Conservation (phyloP, 1,284 basidiomycete genomes). For the Ceratobasidium sp. region DNA sequence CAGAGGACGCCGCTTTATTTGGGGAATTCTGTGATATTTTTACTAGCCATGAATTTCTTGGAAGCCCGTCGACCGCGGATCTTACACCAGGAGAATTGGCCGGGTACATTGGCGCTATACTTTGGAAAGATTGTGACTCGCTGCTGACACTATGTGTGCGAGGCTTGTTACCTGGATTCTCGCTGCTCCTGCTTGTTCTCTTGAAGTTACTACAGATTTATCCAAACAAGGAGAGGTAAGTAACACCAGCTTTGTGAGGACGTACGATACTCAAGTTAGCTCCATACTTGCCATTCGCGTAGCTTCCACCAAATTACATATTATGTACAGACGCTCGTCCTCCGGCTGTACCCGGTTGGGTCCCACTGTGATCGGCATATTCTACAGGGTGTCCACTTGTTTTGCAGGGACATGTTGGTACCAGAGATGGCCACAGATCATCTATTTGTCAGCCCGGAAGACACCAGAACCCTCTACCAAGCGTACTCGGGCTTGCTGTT, state of each 20-base stretch:
- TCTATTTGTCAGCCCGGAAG: constrained; percentile 4
- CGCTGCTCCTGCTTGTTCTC: neutral
- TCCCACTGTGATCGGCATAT: constrained; percentile 3
- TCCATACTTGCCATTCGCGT: no score
- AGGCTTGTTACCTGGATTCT: neutral
- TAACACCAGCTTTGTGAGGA: no score
- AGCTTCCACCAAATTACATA: no score
- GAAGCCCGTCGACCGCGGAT: neutral
- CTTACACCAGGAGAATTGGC: neutral
- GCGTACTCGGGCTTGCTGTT: neutral
- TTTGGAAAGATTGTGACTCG: neutral
- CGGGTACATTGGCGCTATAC: neutral
- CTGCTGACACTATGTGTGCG: neutral
- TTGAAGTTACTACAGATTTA: no score
- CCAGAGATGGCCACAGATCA: neutral
- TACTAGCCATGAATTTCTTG: no score
- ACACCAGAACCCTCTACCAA: neutral
- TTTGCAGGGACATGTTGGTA: neutral
- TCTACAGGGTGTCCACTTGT: neutral
- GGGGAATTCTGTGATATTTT: neutral
- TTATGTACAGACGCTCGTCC: no score
- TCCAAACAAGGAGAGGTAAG: no score
- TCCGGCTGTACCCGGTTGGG: neutral
- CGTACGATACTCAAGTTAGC: no score
- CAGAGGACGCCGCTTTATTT: neutral